phyloP scores from a whole-genome alignment of 768 basidiomycete genomes.

The Porpolomopsis calyptriformis region DNA sequence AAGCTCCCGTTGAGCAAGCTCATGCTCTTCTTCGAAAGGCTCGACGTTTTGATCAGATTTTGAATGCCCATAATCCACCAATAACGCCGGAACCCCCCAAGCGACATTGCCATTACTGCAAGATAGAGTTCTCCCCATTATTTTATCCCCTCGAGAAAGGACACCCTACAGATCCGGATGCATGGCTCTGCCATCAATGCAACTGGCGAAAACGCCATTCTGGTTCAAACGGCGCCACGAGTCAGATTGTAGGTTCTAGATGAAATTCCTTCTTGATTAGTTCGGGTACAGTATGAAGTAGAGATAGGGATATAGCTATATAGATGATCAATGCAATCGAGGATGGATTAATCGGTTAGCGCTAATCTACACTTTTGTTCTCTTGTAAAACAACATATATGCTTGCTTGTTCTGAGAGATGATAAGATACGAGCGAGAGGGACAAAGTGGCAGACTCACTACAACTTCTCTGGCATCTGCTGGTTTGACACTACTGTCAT shows the following conservation, averaged over 20 bases:
- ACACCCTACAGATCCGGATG: slow-evolving; percentile 1
- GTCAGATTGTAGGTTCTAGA: not conserved
- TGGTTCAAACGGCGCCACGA: not conserved
- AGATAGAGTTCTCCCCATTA: slow-evolving; percentile 62
- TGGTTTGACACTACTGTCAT: slow-evolving; percentile 77
- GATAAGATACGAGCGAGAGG: not conserved
- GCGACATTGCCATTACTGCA: slow-evolving; percentile 49
- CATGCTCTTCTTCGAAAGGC: slow-evolving; percentile 88
- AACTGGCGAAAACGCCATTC: slow-evolving; percentile 28
- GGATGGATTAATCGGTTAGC: not conserved
- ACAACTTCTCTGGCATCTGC: slow-evolving; percentile 75
- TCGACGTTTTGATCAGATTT: slow-evolving; percentile 63
- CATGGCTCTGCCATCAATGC: slow-evolving; percentile 39
- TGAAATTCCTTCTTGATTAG: not conserved
- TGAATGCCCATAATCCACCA: slow-evolving; percentile 30
- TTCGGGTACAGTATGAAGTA: no score
- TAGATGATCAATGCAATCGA: not conserved
- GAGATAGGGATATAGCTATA: not conserved
- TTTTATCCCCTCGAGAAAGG: slow-evolving; percentile 41
- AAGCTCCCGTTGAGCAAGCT: slow-evolving; percentile 55
- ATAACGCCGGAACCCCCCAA: slow-evolving; percentile 21
- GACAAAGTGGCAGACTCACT: slow-evolving; percentile 33
- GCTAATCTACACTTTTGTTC: slow-evolving; percentile 36
- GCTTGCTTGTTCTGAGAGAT: slow-evolving; percentile 42
- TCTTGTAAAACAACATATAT: slow-evolving; percentile 77